Evolutionary conservation across 768 basidiomycete species (phyloP), one percentile per base, ranked within the genome.

Genomic region (Tulasnella sp.): DNA sequence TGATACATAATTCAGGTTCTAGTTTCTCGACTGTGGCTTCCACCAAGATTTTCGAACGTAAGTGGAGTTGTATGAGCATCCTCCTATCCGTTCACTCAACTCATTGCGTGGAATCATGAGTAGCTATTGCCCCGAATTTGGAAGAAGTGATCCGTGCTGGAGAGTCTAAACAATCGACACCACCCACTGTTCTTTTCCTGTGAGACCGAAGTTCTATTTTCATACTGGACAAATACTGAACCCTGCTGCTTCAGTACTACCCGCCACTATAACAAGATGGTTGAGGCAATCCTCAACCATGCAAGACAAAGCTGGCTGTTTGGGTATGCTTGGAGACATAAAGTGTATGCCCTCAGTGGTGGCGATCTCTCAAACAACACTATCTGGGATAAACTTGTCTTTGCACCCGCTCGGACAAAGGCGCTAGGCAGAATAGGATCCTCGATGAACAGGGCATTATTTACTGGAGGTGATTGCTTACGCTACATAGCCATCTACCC

Each of bases 331-430:
- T 78, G 77, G 72, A 73, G 83, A 28, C 91, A 91, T 65, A 93
- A 93, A 62, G 55, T 78, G 15, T 71, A 79, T 0, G 75, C 72
- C 3, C 64, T 91, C 3, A 61, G 65, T 0, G 82, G 86, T 51
- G 91, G 91, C 4, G 84, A 79, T 57, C 56, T 89, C 34, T 79
- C 76, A 13, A 81, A 81, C 60, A 79, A 83, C 53, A 82, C 83
- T 53, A 62, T 88, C n/a, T 89, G 86, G 82, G 90, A 95, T 62
- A 74, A 80, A 46, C 65, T 81, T 7, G 75, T 88, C 25, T 84
- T 87, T 62, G 79, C 80, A 50, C 64, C 66, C 9, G 81, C 86
- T 9, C 72, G 91, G 20, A 70, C 69, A 33, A 62, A 67, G 56
- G 70, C 78, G 25, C 61, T 85, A 53, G 77, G 82, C 51, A 24